Conservation (phyloP, 371 early-diverging fungal species). For the Rhizopus delemar region DNA sequence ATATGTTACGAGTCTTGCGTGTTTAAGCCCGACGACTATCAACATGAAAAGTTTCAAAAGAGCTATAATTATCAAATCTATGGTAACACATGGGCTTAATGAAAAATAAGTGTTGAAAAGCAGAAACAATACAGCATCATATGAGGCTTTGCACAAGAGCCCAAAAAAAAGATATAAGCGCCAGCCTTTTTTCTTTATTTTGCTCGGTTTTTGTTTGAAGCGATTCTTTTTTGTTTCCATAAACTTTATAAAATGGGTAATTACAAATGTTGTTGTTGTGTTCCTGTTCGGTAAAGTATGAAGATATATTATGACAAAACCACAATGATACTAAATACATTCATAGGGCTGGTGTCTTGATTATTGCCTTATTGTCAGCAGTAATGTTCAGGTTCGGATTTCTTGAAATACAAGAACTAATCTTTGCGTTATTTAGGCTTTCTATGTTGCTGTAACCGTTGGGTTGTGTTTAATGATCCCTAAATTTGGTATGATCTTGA, state of each 20-base stretch:
- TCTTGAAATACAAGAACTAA: not conserved
- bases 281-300: conserved; percentile 27
- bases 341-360: conserved; percentile 32
- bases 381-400: conserved; percentile 8
- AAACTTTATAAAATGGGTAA: conserved; percentile 22
- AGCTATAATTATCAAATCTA: too few relatives aligned
- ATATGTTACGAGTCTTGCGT: too few relatives aligned
- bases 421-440: conserved; percentile 8
- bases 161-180: too few relatives aligned
- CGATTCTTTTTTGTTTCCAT: not conserved
- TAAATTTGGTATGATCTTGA: not conserved
- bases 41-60: too few relatives aligned
- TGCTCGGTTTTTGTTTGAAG: not conserved
- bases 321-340: not conserved
- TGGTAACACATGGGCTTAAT: too few relatives aligned
- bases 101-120: too few relatives aligned
- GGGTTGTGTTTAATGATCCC: conserved; percentile 15
- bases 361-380: conserved; percentile 30
- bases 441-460: conserved; percentile 21
- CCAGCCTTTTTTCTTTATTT: conserved; percentile 1
- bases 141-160: too few relatives aligned
- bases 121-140: too few relatives aligned
- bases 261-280: conserved; percentile 30
- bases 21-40: too few relatives aligned
- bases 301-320: not conserved